Percentiles rank a stretch among this genome's conserved stretches.
phyloP scores from a whole-genome alignment of 768 basidiomycete species.

The Lyophyllum atratum region DNA sequence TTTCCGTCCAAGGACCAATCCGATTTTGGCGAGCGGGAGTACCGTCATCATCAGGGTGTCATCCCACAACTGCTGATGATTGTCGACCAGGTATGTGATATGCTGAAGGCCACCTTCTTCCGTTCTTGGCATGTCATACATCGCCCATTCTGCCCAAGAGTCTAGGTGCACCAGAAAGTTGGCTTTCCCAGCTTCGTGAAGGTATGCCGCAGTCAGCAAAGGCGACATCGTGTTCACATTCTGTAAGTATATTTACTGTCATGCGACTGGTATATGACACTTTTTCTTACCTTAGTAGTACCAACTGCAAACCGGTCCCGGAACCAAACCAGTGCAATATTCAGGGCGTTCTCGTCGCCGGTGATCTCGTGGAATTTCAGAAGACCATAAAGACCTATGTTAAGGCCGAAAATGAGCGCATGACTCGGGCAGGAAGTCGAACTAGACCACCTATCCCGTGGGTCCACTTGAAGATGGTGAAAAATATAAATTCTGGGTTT shows the following conservation, averaged over 20 bases:
- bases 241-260: slow-evolving; percentile 22
- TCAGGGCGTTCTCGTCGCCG: slow-evolving; percentile 35
- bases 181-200: slow-evolving; percentile 37
- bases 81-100: slow-evolving; percentile 42
- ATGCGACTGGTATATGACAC: neutral
- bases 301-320: slow-evolving; percentile 47
- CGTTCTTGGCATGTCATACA: slow-evolving; percentile 47
- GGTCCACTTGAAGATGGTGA: slow-evolving; percentile 35
- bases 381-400: slow-evolving; percentile 40
- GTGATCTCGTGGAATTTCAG: slow-evolving; percentile 43
- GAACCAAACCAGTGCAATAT: slow-evolving; percentile 51
- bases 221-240: slow-evolving; percentile 63
- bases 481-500: neutral
- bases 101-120: slow-evolving; percentile 51
- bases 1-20: slow-evolving; percentile 48
- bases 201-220: slow-evolving; percentile 44
- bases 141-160: slow-evolving; percentile 55
- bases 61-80: slow-evolving; percentile 54
- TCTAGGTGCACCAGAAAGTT: slow-evolving; percentile 41
- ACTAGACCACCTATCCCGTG: slow-evolving; percentile 39
- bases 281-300: slow-evolving; percentile 42
- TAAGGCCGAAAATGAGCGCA: neutral
- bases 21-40: slow-evolving; percentile 57
- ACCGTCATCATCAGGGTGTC: slow-evolving; percentile 63
- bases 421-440: neutral